Percentiles rank a stretch among this genome's conserved stretches.
phyloP scores from a whole-genome alignment of 495 filamentous ascomycete genomes.

The Aspergillus sparsus region DNA sequence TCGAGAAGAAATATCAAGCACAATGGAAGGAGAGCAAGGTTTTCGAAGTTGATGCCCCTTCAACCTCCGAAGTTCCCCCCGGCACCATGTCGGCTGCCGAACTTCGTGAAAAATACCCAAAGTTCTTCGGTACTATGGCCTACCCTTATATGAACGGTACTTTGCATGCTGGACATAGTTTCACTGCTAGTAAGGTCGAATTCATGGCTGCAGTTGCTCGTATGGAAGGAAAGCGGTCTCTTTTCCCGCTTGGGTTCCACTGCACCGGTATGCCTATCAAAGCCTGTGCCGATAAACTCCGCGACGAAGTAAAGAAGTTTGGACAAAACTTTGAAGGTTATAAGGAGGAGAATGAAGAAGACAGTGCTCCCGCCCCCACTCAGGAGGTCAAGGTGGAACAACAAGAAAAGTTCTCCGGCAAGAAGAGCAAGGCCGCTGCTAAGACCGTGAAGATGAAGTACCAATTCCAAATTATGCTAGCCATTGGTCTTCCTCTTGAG shows the following conservation, averaged over 20 bases:
- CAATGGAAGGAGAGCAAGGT: conserved; percentile 76
- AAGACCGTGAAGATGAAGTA: conserved; percentile 91
- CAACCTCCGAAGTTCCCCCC: conserved; percentile 69
- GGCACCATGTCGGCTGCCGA: conserved; percentile 67
- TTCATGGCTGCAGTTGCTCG: conserved; percentile 80
- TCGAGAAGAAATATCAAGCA: conserved; percentile 90
- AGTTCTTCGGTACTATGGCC: conserved; percentile 91
- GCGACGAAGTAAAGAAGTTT: conserved; percentile 85
- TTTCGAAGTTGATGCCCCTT: conserved; percentile 84
- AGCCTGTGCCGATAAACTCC: conserved; percentile 92
- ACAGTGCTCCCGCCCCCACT: conserved; percentile 48
- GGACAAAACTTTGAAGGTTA: conserved; percentile 82
- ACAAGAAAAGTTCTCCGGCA: conserved; percentile 85
- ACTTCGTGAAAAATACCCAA: conserved; percentile 78
- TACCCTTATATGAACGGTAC: conserved; percentile 98
- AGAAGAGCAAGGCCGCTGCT: conserved; percentile 90
- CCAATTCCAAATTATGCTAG: conserved; percentile 87
- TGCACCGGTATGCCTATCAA: conserved; percentile 99
- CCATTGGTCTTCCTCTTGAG: conserved; percentile 76
- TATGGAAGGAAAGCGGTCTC: conserved; percentile 82
- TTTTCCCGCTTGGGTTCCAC: conserved; percentile 93
- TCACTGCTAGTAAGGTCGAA: conserved; percentile 87
- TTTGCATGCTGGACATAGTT: conserved; percentile 88
- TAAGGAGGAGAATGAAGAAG: conserved; percentile 56
- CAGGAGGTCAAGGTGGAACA: conserved; percentile 73